These are phyloP conservation scores for Anethum foeniculum DNA, from an alignment of 140 eudicot species.

Conservation along the genomic window DNA sequence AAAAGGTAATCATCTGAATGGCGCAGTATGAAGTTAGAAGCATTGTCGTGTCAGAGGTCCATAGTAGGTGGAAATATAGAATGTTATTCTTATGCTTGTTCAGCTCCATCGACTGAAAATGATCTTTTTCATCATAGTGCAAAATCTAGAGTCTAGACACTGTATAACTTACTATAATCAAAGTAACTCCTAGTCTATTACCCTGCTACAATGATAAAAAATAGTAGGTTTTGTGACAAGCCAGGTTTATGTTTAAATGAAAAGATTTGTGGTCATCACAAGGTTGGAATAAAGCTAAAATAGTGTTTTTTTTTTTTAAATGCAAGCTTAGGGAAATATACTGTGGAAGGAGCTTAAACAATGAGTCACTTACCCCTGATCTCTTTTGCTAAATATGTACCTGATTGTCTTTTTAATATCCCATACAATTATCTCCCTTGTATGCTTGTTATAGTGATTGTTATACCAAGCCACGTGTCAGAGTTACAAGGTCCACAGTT, in stretches of 20 bases:
- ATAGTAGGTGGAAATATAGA: background rate
- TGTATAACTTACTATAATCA: background rate
- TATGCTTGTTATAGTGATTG: background rate
- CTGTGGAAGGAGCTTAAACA: background rate
- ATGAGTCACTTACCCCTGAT: background rate
- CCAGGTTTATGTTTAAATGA: background rate
- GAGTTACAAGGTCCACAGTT: background rate
- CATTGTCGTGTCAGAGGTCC: background rate
- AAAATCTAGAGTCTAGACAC: background rate
- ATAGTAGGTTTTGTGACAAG: background rate
- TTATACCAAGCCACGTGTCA: background rate
- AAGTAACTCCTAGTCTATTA: background rate
- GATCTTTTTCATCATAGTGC: background rate
- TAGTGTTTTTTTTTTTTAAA: background rate
- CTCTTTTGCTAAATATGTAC: background rate
- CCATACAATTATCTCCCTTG: background rate
- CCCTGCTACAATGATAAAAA: background rate
- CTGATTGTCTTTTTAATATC: background rate
- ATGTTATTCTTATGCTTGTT: background rate
- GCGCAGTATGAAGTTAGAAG: background rate
- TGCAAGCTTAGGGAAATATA: background rate
- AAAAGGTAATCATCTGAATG: background rate
- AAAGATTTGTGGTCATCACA: background rate
- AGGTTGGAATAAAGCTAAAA: no score
- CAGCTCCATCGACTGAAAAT: background rate